Evolutionary conservation across 257 asterid genomes (phyloP).

Genomic region (Rauvolfia tetraphylla): DNA sequence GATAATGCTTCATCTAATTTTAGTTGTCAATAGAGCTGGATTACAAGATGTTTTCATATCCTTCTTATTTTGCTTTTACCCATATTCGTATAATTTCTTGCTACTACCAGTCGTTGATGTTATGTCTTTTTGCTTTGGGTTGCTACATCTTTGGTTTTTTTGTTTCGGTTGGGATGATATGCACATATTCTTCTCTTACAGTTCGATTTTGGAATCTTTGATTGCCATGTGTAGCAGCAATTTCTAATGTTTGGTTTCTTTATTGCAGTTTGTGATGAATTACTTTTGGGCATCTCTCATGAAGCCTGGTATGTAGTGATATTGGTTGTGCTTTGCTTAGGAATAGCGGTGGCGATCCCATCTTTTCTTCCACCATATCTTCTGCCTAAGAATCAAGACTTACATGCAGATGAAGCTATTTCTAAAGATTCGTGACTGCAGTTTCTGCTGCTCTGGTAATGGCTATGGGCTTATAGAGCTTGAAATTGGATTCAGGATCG

Average conservation of each 20-base stretch:
- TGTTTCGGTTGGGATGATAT: background rate
- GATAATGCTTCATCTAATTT: background rate
- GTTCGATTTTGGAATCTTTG: background rate
- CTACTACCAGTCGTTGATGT: background rate
- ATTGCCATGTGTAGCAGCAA: background rate
- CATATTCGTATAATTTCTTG: background rate
- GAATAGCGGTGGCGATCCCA: constrained; percentile 52
- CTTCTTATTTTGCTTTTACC: too few species aligned
- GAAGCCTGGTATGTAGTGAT: constrained; percentile 70
- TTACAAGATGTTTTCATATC: background rate
- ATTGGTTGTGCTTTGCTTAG: constrained; percentile 57
- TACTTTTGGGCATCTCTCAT: constrained; percentile 71
- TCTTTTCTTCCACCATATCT: constrained; percentile 57
- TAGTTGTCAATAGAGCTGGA: background rate
- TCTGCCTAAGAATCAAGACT: constrained; percentile 49
- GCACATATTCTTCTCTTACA: background rate
- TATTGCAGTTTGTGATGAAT: constrained; percentile 82
- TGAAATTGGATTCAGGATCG: background rate
- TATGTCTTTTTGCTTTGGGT: background rate
- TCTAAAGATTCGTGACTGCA: constrained; percentile 47
- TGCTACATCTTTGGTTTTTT: background rate
- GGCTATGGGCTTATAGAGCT: background rate
- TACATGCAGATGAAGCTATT: constrained; percentile 18
- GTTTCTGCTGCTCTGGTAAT: background rate
- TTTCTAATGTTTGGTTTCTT: background rate